Base-by-base conservation (phyloP, 768 basidiomycete species). In the Boletus speciosus region DNA sequence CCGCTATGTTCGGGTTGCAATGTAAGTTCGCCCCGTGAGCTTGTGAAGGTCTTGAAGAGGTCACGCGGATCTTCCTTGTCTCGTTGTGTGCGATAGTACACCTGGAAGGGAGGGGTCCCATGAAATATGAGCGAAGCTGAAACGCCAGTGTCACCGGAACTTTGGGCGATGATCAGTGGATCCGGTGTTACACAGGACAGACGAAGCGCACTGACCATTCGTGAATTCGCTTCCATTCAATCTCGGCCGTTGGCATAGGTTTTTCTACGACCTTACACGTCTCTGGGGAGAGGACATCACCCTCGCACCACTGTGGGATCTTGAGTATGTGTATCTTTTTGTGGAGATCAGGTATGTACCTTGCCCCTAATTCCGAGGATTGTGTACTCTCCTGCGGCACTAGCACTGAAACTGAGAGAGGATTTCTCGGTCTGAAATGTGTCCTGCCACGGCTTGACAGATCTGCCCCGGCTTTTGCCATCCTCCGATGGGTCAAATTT, bases 121-220 rank as follows among this genome's bases (percentile, higher is more conserved):
- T 86, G 88, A 46, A 98, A 78, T 53, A 94, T 81, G 47, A 97
- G 81, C 4, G 88, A 84, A 3, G 90, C 93, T 12, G 86, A 86
- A 44, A 96, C 90, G 8, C 96, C 95, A 16, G 90, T 93, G 62
- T 97, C 95, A 2, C 91, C 89, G 46, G 91, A 91, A 67, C 90
- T 93, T 58, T 34, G 41, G 37, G 39, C 1, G 47, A 6, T n/a
- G 11, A 51, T 55, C 12, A 55, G 31, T 25, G 27, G 40, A 27
- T 58, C 54, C 19, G 54, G 45, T 50, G 42, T 57, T 23, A 39
- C 42, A 25, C 39, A 34, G 12, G 55, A 55, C 8, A 50, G 39
- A 42, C 35, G n/a, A 45, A 47, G 52, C 6, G 25, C 40, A 25
- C 37, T 38, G 59, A 91, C 93, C 93, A 94, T 75, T 95, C 93